A percentile compares a stretch with the other conserved stretches of the same genome.
Evolutionary conservation across 306 rosid genomes (phyloP).

Genomic region (Rubus idaeus): DNA sequence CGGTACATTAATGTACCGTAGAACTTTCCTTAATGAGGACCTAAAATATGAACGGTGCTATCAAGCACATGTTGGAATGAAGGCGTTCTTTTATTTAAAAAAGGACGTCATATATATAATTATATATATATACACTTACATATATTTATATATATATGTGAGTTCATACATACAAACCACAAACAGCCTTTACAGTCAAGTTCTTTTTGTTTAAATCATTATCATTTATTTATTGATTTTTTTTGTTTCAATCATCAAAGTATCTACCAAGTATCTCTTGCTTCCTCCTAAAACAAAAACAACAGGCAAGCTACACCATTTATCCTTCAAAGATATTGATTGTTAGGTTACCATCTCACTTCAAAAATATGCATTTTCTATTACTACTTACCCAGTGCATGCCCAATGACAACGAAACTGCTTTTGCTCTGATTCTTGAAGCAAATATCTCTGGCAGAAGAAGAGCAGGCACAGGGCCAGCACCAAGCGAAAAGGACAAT

Average conservation of each 20-base stretch:
- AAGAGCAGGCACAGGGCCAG: slow-evolving; percentile 98
- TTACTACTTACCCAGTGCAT: slow-evolving; percentile 86
- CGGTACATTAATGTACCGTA: no score
- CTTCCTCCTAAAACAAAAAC: not conserved
- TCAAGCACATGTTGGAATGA: no score
- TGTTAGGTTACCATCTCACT: not conserved
- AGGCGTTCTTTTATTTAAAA: no score
- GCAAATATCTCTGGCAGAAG: slow-evolving; percentile 97
- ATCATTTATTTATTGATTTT: not conserved
- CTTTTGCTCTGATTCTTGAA: slow-evolving; percentile 95
- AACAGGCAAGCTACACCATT: slow-evolving; percentile 4
- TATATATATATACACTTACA: no score
- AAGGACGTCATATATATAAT: no score
- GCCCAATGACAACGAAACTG: slow-evolving; percentile 90
- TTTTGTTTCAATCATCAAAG: not conserved
- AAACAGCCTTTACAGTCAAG: not conserved
- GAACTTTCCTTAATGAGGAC: no score
- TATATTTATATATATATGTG: not conserved
- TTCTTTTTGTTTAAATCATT: not conserved
- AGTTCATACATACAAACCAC: not conserved
- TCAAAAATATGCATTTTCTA: not conserved
- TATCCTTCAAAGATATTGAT: not conserved
- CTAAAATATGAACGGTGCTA: no score
- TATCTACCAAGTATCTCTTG: not conserved
- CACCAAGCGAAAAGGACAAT: slow-evolving; percentile 94